Evolutionary conservation across 257 asterid species (phyloP), one percentile per base, ranked within the genome.

Genomic region (Solanum raphanifolium): DNA sequence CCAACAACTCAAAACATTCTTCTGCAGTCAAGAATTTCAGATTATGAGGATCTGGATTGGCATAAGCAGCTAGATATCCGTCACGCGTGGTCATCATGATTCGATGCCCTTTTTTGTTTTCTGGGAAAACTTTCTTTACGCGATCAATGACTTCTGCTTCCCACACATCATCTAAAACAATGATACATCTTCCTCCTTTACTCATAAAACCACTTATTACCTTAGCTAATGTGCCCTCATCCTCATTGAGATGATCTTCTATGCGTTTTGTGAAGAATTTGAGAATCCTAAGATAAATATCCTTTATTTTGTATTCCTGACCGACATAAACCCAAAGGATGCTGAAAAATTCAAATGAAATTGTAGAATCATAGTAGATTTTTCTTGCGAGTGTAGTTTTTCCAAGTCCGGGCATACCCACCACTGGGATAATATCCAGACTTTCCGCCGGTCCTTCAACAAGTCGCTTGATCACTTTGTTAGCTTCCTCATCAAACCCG

Each of bases 51-150:
- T 5, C 1, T 11, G 82, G 85, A 84, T 2, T 87, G 4, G 87
- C 88, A 88, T 21, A 31, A 5, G 3, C 11, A 2, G 91, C 95
- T 73, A 94, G 90, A 39, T 8, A 2, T 13, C 0, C 6, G 0
- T 82, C 15, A 15, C 91, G 90, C 6, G 91, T 92, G 2, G 92
- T 93, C 36, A 94, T 85, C 86, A 92, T 36, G 23, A 94, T 87
- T 85, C 93, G 89, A 15, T 93, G 89, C 1, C 60, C 34, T 25
- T 72, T 87, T 27, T 34, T 55, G 46, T 83, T 89, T 73, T 73
- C 84, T 1, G 71, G 7, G 31, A 62, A 62, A 5, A 62, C 71
- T 62, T 62, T 62, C 32, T 5, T 62, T 62, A n/a, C 32, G 7
- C n/a, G 0, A 62, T 62, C 31, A n/a, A 62, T 9, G 6, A n/a